Base-by-base conservation (phyloP, 1,284 basidiomycete genomes). In the Testicularia cyperi region DNA sequence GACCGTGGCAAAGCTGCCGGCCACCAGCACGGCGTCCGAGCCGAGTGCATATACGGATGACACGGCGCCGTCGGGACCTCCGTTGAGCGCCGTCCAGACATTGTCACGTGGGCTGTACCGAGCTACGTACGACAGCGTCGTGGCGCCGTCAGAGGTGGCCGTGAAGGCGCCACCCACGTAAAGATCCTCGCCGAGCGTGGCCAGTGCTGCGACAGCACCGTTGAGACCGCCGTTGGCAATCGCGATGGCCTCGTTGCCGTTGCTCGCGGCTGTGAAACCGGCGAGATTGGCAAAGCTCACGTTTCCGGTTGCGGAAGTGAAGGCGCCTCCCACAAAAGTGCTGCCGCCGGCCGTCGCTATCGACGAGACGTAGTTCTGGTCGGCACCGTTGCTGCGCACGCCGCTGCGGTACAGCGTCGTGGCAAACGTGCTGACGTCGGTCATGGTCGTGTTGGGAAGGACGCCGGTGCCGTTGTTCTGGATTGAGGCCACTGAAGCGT, bases 111-210 rank as follows among this genome's bases (percentile, higher is more conserved):
- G 79, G 66, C 92, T 83, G 79, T 94, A 98, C 44, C 83, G 71
- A 0, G 87, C 90, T 28, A 97, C 77, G 45, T 86, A 62, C 7
- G 44, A 38, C 1, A 49, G 40, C 5, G 38, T 82, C 31, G 78
- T 78, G 9, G 92, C 79, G 39, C 35, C 32, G 40, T 83, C 82
- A 31, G 79, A 78, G 0, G 88, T 88, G 57, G 86, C 84, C 2
- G 81, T 83, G 79, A 97, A 98, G 3, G 84, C 80, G 2, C 92
- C 92, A 24, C 90, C 92, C 33, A 92, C 85, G 73, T 83, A 96
- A 21, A 97, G 77, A 8, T 79, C 81, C 65, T 57, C 68, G 13
- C 65, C 62, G 14, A 73, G 41, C 22, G 41, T 52, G n/a, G 64
- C 49, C 16, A 78, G 44, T 2, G 61, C 57, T 6, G 29, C 26